Conservation (phyloP, 139 green algal genomes). For the Volvox africanus region DNA sequence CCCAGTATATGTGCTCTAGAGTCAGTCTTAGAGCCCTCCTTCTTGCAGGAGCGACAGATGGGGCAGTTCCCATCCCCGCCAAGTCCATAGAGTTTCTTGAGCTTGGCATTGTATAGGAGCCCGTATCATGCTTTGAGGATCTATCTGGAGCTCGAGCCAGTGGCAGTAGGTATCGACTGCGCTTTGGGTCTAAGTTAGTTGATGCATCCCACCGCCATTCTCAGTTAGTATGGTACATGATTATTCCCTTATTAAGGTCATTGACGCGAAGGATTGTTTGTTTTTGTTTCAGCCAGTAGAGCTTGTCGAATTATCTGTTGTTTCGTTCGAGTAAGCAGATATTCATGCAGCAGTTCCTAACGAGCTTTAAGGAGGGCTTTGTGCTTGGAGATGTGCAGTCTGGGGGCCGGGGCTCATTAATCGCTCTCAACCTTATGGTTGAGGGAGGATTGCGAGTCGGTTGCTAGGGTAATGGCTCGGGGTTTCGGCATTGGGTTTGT, state of each 20-base stretch:
- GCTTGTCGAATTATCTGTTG: not conserved
- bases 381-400: not conserved
- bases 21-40: not conserved
- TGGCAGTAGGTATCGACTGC: too few species aligned
- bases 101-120: not conserved
- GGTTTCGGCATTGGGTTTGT: not conserved
- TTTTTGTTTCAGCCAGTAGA: not conserved
- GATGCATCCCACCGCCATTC: not conserved
- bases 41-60: not conserved
- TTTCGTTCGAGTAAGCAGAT: not conserved
- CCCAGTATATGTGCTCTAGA: constrained; percentile 1
- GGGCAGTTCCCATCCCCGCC: not conserved
- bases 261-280: too few species aligned
- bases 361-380: not conserved
- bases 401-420: not conserved
- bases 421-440: not conserved
- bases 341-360: not conserved
- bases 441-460: not conserved
- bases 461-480: not conserved
- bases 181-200: not conserved
- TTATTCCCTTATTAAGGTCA: not conserved
- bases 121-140: not conserved
- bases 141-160: not conserved
- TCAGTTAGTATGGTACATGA: not conserved
- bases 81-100: not conserved